Percentiles rank a stretch among this genome's conserved stretches.
Evolutionary conservation across 83 land plant species (phyloP).

Genomic region (Thuja plicata): DNA sequence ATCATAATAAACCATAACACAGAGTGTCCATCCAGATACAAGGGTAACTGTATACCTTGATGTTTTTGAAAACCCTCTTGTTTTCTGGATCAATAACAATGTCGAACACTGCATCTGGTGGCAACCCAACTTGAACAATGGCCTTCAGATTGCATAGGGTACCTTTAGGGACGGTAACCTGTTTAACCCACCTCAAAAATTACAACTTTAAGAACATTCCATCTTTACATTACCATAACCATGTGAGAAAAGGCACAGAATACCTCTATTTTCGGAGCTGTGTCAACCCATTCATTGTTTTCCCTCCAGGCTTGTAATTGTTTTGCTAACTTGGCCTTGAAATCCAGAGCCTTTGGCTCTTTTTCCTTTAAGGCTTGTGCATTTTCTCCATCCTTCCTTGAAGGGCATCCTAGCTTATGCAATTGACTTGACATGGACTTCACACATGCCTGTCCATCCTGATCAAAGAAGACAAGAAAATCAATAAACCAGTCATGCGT

Average conservation of each 20-base stretch:
- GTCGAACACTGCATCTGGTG: slow-evolving; percentile 93
- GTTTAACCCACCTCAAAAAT: slow-evolving; percentile 16
- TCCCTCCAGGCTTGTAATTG: slow-evolving; percentile 81
- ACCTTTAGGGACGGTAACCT: slow-evolving; percentile 93
- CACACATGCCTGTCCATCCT: slow-evolving; percentile 13
- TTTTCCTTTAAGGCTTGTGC: background rate
- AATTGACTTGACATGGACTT: slow-evolving; percentile 10
- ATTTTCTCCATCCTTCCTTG: background rate
- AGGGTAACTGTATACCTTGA: slow-evolving; percentile 49
- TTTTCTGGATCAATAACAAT: slow-evolving; percentile 93
- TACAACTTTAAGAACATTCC: background rate
- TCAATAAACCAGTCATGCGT: background rate
- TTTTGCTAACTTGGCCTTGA: slow-evolving; percentile 36
- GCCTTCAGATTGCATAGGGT: slow-evolving; percentile 78
- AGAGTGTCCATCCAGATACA: background rate
- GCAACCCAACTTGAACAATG: slow-evolving; percentile 75
- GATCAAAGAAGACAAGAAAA: background rate
- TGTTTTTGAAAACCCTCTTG: slow-evolving; percentile 95
- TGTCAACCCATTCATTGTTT: slow-evolving; percentile 71
- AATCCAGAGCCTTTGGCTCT: background rate
- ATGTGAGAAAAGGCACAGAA: background rate
- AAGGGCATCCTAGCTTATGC: slow-evolving; percentile 5
- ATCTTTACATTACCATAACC: background rate
- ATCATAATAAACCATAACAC: background rate
- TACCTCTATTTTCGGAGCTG: slow-evolving; percentile 69